These are phyloP conservation scores for Mycena sanguinolenta DNA, from an alignment of 768 basidiomycete genomes.

Conservation along the genomic window DNA sequence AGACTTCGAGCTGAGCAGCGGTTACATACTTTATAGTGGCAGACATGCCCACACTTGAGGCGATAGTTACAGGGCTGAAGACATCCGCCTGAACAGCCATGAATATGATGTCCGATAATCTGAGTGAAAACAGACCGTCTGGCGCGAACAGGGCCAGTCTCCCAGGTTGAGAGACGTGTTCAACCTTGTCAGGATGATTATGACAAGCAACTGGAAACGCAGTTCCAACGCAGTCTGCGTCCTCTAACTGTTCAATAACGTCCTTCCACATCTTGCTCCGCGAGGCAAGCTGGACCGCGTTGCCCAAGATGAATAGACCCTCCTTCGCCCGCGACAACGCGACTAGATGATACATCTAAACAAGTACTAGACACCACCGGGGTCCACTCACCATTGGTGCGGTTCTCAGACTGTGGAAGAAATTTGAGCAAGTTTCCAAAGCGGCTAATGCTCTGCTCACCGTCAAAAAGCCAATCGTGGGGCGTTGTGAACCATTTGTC, in stretches of 20 bases:
- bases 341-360: slow-evolving; percentile 52
- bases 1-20: neutral
- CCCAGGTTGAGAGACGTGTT: slow-evolving; percentile 64
- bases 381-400: slow-evolving; percentile 62
- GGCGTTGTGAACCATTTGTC: slow-evolving; percentile 34
- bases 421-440: neutral
- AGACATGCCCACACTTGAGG: slow-evolving; percentile 74
- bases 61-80: slow-evolving; percentile 65
- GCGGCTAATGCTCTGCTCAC: slow-evolving; percentile 47
- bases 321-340: slow-evolving; percentile 82
- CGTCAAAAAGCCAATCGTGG: slow-evolving; percentile 80
- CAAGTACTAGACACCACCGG: too few relatives aligned
- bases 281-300: slow-evolving; percentile 65
- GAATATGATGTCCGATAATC: neutral
- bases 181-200: slow-evolving; percentile 61
- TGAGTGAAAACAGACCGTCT: slow-evolving; percentile 57
- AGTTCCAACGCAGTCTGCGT: slow-evolving; percentile 58
- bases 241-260: slow-evolving; percentile 70
- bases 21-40: slow-evolving; percentile 66
- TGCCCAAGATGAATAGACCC: slow-evolving; percentile 81
- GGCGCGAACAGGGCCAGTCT: slow-evolving; percentile 65
- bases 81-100: slow-evolving; percentile 65
- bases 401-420: slow-evolving; percentile 61
- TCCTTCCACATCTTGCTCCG: slow-evolving; percentile 69
- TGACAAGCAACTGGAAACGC: slow-evolving; percentile 71